Evolutionary conservation across 768 basidiomycete species (phyloP), one percentile per base, ranked within the genome.

Genomic region (Termitomyces sp.): DNA sequence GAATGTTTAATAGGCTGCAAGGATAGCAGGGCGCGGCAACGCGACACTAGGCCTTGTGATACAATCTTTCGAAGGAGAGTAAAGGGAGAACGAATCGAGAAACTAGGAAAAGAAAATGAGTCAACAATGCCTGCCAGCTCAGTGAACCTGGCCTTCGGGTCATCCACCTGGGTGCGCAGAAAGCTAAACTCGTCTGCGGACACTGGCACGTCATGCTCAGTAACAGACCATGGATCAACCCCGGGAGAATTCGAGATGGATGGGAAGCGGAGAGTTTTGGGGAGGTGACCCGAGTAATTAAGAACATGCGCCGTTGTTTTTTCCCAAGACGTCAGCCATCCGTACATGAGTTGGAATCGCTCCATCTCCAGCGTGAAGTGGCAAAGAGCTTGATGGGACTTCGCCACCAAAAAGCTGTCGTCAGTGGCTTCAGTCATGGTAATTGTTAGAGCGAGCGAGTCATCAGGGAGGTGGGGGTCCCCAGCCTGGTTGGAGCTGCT

Each of bases 81-180:
- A 20, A 69, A 58, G 0, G 68, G 69, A 0, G 60, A 53, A 0
- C 58, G 55, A 0, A 43, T 16, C 0, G 38, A 11, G 20, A 68
- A 52, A 5, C 22, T 53, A 9, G 71, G 70, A 40, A 71, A 67
- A 0, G 52, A 32, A 55, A 71, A 70, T 6, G 50, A 50, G 3
- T 61, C 49, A 24, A 70, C 62, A 13, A 69, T 22, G 14, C 63
- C 58, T 0, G 22, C 32, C 0, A 69, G 26, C 7, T 66, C 59
- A 0, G 48, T 2, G 43, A 43, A 65, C 2, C 60, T 59, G 6
- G 57, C 28, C 28, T 5, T 28, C 28, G 28, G 28, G 28, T 28
- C 28, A 28, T 28, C 28, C 2, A 28, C 28, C 28, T 28, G 28
- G 3, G 28, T 28, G 3, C 28, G 2, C 28, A 28, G 28, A 5